These are phyloP conservation scores for Ceratobasidium sp. DNA, from an alignment of 1,284 basidiomycete genomes.

Conservation along the genomic window DNA sequence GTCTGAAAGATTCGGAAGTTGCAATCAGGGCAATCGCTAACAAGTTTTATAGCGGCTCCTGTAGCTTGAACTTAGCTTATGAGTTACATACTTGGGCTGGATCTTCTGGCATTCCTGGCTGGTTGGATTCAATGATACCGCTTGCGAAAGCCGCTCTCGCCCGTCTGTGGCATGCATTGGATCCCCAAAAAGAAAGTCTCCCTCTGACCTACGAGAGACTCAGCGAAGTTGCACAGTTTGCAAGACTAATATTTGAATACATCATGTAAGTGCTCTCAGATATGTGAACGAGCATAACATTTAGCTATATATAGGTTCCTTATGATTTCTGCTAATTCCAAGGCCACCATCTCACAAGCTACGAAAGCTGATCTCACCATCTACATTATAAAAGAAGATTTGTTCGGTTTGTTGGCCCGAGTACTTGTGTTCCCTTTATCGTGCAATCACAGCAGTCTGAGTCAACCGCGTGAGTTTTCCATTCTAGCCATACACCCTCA, in stretches of 20 bases:
- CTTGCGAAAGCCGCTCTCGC: not conserved
- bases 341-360: not conserved
- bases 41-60: not conserved
- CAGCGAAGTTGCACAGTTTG: not conserved
- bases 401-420: not conserved
- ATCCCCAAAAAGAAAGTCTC: not conserved
- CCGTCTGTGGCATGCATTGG: not conserved
- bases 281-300: not conserved
- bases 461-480: not conserved
- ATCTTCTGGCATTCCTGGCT: not conserved
- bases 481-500: not conserved
- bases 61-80: not conserved
- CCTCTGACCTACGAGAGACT: not conserved
- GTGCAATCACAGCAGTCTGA: not conserved
- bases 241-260: not conserved
- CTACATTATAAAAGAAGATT: not conserved
- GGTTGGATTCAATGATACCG: not conserved
- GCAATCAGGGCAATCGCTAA: not conserved
- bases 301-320: too few species aligned
- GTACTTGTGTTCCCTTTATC: not conserved
- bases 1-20: not conserved
- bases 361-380: not conserved
- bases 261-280: not conserved
- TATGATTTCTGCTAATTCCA: too few species aligned
- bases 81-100: not conserved